These are phyloP conservation scores for Candida sakaeoensis DNA, from an alignment of 805 yeast species.

Conservation along the genomic window DNA sequence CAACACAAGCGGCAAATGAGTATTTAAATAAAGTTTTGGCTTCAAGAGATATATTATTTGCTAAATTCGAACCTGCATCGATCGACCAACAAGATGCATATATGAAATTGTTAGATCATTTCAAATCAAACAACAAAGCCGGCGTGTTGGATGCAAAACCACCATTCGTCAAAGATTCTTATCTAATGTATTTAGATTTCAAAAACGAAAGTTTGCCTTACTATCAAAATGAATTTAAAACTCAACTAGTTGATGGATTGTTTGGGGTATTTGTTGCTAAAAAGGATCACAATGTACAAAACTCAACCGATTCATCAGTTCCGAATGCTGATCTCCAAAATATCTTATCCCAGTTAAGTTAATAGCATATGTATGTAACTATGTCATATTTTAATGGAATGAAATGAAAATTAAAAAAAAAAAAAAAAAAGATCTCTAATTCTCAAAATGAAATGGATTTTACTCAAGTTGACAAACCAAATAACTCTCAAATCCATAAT, in stretches of 20 bases:
- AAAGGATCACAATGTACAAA: conserved; percentile 23
- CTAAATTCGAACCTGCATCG: conserved; percentile 34
- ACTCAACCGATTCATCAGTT: neutral
- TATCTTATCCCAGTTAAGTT: conserved; percentile 2
- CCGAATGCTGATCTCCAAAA: neutral
- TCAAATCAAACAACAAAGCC: conserved; percentile 42
- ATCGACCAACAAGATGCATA: conserved; percentile 20
- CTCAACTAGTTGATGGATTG: conserved; percentile 20
- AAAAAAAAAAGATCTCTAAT: neutral
- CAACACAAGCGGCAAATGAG: conserved; percentile 47
- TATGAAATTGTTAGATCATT: conserved; percentile 39
- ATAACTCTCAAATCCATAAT: too few species aligned
- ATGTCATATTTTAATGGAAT: conserved; percentile 1
- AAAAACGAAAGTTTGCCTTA: conserved; percentile 18
- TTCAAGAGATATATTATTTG: conserved; percentile 52
- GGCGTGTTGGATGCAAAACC: conserved; percentile 58
- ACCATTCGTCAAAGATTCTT: conserved; percentile 57
- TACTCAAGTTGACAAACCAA: conserved; percentile 2
- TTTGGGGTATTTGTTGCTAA: conserved; percentile 36
- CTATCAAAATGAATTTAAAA: conserved; percentile 16
- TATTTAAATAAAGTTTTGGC: conserved; percentile 48
- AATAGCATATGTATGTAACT: neutral
- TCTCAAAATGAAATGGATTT: neutral
- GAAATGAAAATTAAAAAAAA: neutral
- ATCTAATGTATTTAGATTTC: conserved; percentile 45